Evolutionary conservation across 306 rosid genomes (phyloP), one percentile per base, ranked within the genome.

Genomic region (Quercus variabilis): DNA sequence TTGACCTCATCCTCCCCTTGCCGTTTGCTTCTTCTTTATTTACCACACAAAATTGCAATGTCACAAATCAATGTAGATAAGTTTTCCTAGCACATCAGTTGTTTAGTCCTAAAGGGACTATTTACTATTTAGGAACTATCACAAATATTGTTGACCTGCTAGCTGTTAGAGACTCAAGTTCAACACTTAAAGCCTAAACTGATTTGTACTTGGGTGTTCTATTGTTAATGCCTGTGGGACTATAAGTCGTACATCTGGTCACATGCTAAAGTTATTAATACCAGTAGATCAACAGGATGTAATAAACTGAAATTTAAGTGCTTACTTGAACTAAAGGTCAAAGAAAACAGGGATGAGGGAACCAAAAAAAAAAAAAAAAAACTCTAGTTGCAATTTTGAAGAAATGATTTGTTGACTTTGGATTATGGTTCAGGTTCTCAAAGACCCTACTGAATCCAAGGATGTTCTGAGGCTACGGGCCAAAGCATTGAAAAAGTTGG

Each of bases 391-490:
- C 25, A 49, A 65, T 70, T 12, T 82, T 54, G 70, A 65, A 72
- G 73, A 31, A 72, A 73, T 79, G 46, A 7, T 7, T 52, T 43
- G 73, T 54, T 20, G 30, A 31, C 4, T 55, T 76, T 35, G 63
- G 65, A n/a, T 28, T 85, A 57, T 77, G 30, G 56, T 56, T 77
- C 89, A 96, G 99, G 94, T 96, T 77, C 94, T 96, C 71, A 83
- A 55, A 82, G 99, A 96, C 81, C 90, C 96, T 10, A 83, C 73
- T 55, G 96, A 33, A 28, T 81, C 98, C 64, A 96, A 73, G 89
- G 97, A 96, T 28, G 91, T 83, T 83, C 75, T 93, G 84, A 93
- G 4, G 84, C 28, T 54, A 55, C 86, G 99, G 78, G 97, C 97
- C 65, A 58, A 75, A 73, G 98, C 90, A 57, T 73, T 96, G 87